A percentile compares a stretch with the other conserved stretches of the same genome.
Evolutionary conservation across 1,284 basidiomycete species (phyloP).

Genomic region (Ganoderma multipileum): DNA sequence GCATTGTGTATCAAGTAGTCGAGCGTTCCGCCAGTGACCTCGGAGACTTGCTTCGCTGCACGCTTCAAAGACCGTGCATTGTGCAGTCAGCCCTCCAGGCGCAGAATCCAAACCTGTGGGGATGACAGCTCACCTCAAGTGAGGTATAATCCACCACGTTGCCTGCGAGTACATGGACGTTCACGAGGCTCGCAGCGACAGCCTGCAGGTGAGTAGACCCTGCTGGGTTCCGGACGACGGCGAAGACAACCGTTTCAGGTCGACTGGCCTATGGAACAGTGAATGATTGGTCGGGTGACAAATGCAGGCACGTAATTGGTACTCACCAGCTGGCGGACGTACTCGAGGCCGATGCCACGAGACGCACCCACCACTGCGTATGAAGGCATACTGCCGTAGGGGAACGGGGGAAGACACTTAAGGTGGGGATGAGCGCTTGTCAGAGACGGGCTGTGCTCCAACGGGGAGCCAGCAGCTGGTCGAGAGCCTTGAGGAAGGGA

Average conservation of each 20-base stretch:
- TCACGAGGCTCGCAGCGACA: slow-evolving; percentile 27
- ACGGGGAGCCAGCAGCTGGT: no score
- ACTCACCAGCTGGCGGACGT: slow-evolving; percentile 26
- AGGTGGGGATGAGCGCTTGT: no score
- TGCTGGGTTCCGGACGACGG: slow-evolving; percentile 33
- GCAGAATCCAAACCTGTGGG: background rate
- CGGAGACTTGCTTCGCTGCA: slow-evolving; percentile 8
- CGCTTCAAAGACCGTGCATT: background rate
- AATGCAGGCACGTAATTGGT: background rate
- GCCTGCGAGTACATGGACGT: slow-evolving; percentile 37
- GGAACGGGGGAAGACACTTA: no score
- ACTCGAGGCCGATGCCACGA: slow-evolving; percentile 33
- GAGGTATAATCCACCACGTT: slow-evolving; percentile 34
- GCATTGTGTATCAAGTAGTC: slow-evolving; percentile 24
- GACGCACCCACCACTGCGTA: slow-evolving; percentile 36
- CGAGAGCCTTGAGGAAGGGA: no score
- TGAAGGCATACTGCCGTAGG: slow-evolving; percentile 13
- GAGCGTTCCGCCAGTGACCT: slow-evolving; percentile 15
- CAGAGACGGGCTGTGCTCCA: no score
- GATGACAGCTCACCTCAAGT: slow-evolving; percentile 28
- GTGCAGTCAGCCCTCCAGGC: background rate
- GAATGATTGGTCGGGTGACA: background rate
- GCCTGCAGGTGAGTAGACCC: slow-evolving; percentile 25
- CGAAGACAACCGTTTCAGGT: slow-evolving; percentile 21
- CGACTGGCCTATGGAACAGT: background rate